A percentile compares a stretch with the other conserved stretches of the same genome.
Evolutionary conservation across 352 stramenopile species (phyloP).

Genomic region (Achlya hypogyna): DNA sequence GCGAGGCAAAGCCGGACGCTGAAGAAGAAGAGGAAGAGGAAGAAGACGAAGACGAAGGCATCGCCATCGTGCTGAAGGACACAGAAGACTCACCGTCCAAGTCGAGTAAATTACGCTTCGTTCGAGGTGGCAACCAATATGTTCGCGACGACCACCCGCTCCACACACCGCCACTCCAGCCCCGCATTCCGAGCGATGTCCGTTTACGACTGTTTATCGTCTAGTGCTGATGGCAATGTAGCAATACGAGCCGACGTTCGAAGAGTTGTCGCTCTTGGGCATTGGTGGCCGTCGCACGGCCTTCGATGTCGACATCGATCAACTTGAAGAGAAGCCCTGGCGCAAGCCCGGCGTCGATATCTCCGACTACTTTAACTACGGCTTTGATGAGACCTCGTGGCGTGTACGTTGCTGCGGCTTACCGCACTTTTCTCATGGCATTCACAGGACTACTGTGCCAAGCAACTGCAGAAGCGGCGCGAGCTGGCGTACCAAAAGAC

Average conservation of each 20-base stretch:
- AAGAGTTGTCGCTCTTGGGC: conserved; percentile 59
- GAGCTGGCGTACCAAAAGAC: conserved; percentile 67
- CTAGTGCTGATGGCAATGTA: conserved; percentile 1
- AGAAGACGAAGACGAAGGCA: conserved; percentile 76
- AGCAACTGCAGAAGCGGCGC: conserved; percentile 58
- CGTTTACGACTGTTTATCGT: not conserved
- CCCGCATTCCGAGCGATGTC: not conserved
- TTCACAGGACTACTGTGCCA: conserved; percentile 62
- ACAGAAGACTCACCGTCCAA: conserved; percentile 37
- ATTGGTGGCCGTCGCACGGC: conserved; percentile 71
- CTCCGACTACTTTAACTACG: conserved; percentile 92
- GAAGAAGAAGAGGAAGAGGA: conserved; percentile 54
- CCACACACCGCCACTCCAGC: conserved; percentile 1
- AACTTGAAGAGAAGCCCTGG: conserved; percentile 87
- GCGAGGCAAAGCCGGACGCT: not conserved
- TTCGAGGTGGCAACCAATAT: conserved; percentile 59
- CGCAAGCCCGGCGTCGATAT: conserved; percentile 87
- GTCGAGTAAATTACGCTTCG: conserved; percentile 66
- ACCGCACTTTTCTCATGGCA: not conserved
- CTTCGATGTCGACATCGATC: conserved; percentile 89
- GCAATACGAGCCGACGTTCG: conserved; percentile 29
- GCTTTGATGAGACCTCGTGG: conserved; percentile 86
- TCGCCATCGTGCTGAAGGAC: conserved; percentile 71
- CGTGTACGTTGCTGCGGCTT: conserved; percentile 25
- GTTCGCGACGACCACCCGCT: conserved; percentile 31